Percentiles rank a stretch among this genome's conserved stretches.
phyloP scores from a whole-genome alignment of 768 basidiomycete species.

The Exsudoporus frostii region DNA sequence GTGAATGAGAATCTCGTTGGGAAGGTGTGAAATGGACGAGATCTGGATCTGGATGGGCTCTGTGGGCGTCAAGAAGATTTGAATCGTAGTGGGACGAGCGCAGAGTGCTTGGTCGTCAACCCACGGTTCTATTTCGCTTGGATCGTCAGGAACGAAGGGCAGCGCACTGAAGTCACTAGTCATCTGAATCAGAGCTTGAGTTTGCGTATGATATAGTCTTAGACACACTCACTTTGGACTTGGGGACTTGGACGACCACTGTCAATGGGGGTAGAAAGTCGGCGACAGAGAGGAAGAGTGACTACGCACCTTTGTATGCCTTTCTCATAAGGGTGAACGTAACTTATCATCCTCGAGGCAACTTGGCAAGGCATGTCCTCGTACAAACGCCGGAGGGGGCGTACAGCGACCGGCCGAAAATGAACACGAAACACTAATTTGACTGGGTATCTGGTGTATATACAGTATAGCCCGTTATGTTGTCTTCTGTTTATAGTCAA shows the following conservation, averaged over 20 bases:
- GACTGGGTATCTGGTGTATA: not conserved
- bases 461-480: not conserved
- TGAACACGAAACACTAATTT: not conserved
- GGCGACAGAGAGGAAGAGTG: not conserved
- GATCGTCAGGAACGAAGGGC: not conserved
- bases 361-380: not conserved
- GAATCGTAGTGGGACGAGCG: not conserved
- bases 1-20: slow-evolving; percentile 17
- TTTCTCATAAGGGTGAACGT: not conserved
- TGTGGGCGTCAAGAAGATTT: not conserved
- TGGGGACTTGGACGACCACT: not conserved
- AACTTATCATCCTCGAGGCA: slow-evolving; percentile 5
- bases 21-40: slow-evolving; percentile 17
- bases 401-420: not conserved
- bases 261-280: not conserved
- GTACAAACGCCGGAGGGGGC: not conserved
- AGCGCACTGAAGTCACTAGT: not conserved
- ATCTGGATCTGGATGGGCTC: slow-evolving; percentile 7
- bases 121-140: not conserved
- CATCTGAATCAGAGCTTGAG: not conserved
- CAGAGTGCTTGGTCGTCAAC: not conserved
- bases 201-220: not conserved
- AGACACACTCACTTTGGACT: not conserved
- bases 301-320: not conserved
- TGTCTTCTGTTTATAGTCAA: not conserved